A percentile compares a stretch with the other conserved stretches of the same genome.
Conservation (phyloP, 345 rosid species). For the Salix arbutifolia region DNA sequence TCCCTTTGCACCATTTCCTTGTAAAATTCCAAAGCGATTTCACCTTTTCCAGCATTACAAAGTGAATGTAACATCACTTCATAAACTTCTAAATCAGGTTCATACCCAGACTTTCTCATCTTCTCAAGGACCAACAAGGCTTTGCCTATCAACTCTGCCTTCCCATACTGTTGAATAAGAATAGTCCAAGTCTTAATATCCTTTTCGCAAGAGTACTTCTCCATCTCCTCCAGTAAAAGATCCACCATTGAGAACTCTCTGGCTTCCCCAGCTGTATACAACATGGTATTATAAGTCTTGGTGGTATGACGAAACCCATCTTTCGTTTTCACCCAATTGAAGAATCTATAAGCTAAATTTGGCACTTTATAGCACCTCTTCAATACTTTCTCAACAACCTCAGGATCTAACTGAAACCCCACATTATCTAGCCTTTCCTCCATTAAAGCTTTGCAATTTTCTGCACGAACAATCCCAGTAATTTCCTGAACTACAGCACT, state of each 20-base stretch:
- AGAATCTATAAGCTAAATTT: slow-evolving; percentile 63
- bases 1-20: slow-evolving; percentile 63
- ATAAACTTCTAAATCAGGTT: slow-evolving; percentile 51
- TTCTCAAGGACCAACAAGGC: slow-evolving; percentile 52
- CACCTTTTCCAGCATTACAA: slow-evolving; percentile 53
- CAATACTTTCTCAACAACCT: slow-evolving; percentile 66
- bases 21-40: slow-evolving; percentile 63
- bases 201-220: slow-evolving; percentile 42
- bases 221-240: slow-evolving; percentile 60
- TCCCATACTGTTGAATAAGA: slow-evolving; percentile 59
- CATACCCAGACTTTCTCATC: slow-evolving; percentile 54
- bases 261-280: slow-evolving; percentile 59
- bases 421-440: slow-evolving; percentile 54
- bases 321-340: slow-evolving; percentile 58
- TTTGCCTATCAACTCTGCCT: slow-evolving; percentile 55
- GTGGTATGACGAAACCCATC: slow-evolving; percentile 48
- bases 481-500: slow-evolving; percentile 52
- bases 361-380: slow-evolving; percentile 79
- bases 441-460: slow-evolving; percentile 40
- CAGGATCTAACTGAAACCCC: slow-evolving; percentile 41
- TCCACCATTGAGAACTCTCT: slow-evolving; percentile 46
- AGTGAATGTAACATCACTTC: slow-evolving; percentile 43
- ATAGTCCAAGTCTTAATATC: slow-evolving; percentile 69
- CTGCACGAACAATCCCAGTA: slow-evolving; percentile 45
- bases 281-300: slow-evolving; percentile 51